Evolutionary conservation across 176 grass and related monocot genomes (phyloP).

Genomic region (Phoenix roebelenii): DNA sequence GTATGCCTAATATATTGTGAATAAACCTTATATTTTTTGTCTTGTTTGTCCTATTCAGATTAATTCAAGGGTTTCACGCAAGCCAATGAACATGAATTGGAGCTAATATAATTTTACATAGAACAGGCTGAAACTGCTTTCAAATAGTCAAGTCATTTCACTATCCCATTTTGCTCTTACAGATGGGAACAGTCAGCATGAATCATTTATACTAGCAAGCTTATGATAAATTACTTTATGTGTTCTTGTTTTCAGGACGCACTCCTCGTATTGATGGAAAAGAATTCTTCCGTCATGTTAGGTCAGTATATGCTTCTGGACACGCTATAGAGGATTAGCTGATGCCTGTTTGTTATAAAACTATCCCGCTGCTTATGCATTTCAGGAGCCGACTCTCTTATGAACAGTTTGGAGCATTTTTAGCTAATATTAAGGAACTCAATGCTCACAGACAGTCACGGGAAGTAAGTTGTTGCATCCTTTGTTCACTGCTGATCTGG

Average conservation of each 20-base stretch:
- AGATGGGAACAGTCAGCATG: too few relatives aligned
- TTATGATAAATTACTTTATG: background rate
- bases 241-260: slow-evolving; percentile 46
- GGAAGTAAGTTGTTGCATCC: slow-evolving; percentile 36
- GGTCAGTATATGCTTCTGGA: slow-evolving; percentile 31
- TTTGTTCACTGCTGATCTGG: too few relatives aligned
- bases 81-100: too few relatives aligned
- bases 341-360: background rate
- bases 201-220: background rate
- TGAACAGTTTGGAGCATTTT: slow-evolving; percentile 94
- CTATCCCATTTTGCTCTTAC: too few relatives aligned
- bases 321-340: background rate
- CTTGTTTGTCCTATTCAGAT: too few relatives aligned
- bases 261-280: slow-evolving; percentile 81
- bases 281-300: slow-evolving; percentile 92
- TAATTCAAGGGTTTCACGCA: too few relatives aligned
- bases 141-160: too few relatives aligned
- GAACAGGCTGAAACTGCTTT: too few relatives aligned
- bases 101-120: too few relatives aligned
- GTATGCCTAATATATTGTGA: too few relatives aligned
- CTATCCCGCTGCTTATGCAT: slow-evolving; percentile 5
- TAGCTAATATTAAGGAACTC: slow-evolving; percentile 95
- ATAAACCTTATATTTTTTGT: too few relatives aligned
- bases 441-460: slow-evolving; percentile 86
- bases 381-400: slow-evolving; percentile 88